Conservation (phyloP, 345 rosid genomes). For the Brassica carinata region DNA sequence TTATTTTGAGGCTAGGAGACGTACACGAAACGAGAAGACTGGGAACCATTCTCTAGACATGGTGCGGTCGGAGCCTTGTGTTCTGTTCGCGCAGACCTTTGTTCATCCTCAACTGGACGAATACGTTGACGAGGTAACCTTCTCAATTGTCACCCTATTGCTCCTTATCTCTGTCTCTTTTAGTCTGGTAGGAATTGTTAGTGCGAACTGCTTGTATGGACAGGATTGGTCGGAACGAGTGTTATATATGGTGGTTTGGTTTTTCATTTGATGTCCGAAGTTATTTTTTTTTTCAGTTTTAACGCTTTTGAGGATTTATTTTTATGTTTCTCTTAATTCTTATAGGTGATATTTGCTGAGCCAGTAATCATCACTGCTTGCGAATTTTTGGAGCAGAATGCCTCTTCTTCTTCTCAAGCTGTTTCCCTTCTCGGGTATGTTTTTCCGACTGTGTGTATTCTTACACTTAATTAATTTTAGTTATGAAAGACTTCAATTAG, state of each 20-base stretch:
- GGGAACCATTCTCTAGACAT: conserved; percentile 36
- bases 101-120: conserved; percentile 94
- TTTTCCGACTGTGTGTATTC: neutral
- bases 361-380: conserved; percentile 91
- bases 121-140: conserved; percentile 90
- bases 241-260: neutral
- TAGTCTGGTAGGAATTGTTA: neutral
- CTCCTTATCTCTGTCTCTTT: neutral
- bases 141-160: neutral
- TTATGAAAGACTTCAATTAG: neutral
- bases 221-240: conserved; percentile 2
- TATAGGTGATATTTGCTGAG: conserved; percentile 89
- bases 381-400: conserved; percentile 92
- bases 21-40: neutral
- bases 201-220: neutral
- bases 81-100: conserved; percentile 89
- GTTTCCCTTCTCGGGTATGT: conserved; percentile 83
- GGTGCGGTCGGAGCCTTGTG: conserved; percentile 96
- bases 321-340: neutral
- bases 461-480: neutral
- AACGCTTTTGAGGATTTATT: conserved; percentile 1
- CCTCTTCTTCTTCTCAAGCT: conserved; percentile 77
- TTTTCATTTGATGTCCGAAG: neutral
- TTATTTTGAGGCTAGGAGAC: neutral
- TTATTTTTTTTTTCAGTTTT: neutral